These are phyloP conservation scores for Colletotrichum salicis DNA, from an alignment of 2,329 filamentous ascomycete genomes.

Conservation along the genomic window DNA sequence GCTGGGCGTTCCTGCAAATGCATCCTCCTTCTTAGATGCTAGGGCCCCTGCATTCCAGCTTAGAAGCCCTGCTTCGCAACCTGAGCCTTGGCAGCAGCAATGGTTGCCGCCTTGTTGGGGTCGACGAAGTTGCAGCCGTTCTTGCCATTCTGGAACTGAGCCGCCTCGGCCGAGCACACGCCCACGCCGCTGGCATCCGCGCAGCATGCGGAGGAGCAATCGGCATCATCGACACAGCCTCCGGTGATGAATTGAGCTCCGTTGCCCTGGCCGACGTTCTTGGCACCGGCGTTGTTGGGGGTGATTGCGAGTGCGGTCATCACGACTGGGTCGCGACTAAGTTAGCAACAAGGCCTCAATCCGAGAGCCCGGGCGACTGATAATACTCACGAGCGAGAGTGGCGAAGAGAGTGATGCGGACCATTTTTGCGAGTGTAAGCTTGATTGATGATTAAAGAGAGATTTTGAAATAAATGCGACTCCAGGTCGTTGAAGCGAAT, in stretches of 20 bases:
- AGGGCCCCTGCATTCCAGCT: conserved; percentile 26
- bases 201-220: conserved; percentile 44
- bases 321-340: conserved; percentile 30
- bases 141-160: conserved; percentile 44
- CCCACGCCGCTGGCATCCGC: conserved; percentile 40
- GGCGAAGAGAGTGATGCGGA: conserved; percentile 40
- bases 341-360: not conserved
- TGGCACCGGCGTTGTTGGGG: conserved; percentile 39
- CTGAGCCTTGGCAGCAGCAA: conserved; percentile 33
- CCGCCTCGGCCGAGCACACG: conserved; percentile 44
- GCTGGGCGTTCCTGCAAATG: no score
- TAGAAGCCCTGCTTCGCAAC: conserved; percentile 32
- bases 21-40: not conserved
- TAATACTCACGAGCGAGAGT: conserved; percentile 41
- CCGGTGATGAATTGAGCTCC: conserved; percentile 45
- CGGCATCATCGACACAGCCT: conserved; percentile 41
- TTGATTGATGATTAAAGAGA: not conserved
- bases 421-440: conserved; percentile 33
- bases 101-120: conserved; percentile 27
- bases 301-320: conserved; percentile 36
- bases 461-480: conserved; percentile 2
- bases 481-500: conserved; percentile 31
- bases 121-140: conserved; percentile 46
- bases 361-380: not conserved
- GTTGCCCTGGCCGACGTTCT: conserved; percentile 33